Evolutionary conservation across 108 stramenopile species (phyloP), one percentile per base, ranked within the genome.

Genomic region (Conticribra weissflogii): DNA sequence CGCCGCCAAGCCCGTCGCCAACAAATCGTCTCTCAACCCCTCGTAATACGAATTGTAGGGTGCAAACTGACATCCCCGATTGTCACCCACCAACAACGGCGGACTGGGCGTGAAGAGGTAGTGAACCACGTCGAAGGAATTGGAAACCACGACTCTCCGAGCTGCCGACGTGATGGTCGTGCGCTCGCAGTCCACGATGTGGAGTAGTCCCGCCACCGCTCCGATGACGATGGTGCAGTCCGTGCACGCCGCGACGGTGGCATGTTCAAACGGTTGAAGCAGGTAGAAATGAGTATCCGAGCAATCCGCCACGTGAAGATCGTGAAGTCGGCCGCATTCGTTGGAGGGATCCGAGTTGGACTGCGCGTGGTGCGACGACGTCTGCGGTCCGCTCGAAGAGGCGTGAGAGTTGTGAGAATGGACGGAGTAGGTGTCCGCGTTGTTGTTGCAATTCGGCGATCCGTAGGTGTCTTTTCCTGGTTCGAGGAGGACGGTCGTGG

Each of bases 161-260:
- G 88, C 76, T 7, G 93, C 93, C 0, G 87, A 76, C 19, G 86
- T 91, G n/a, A 94, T 87, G 9, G 71, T 80, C 2, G 88, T 90
- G 56, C 87, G 88, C 61, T 94, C 93, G 58, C 93, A 94, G 55
- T 94, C 90, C 36, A 94, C 86, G 12, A 94, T 85, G 55, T 94
- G 85, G 17, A 94, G 71, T 49, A 94, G 74, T 8, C 95, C 95
- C 14, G 96, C 93, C 2, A 94, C 95, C 27, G 95, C 95, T n/a
- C 96, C 96, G n/a, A 97, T 75, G 44, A 97, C 96, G 44, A 97
- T 93, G n/a, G 96, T 97, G 64, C 96, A 96, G 56, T 91, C 94
- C 3, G 91, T 89, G 65, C 94, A 95, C 4, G 85, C 90, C 4
- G 91, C 79, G 30, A 97, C 88, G 2, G 91, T 94, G 3, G 90